These are phyloP conservation scores for Metschnikowia aberdeeniae DNA, from an alignment of 805 yeast genomes.

Conservation along the genomic window DNA sequence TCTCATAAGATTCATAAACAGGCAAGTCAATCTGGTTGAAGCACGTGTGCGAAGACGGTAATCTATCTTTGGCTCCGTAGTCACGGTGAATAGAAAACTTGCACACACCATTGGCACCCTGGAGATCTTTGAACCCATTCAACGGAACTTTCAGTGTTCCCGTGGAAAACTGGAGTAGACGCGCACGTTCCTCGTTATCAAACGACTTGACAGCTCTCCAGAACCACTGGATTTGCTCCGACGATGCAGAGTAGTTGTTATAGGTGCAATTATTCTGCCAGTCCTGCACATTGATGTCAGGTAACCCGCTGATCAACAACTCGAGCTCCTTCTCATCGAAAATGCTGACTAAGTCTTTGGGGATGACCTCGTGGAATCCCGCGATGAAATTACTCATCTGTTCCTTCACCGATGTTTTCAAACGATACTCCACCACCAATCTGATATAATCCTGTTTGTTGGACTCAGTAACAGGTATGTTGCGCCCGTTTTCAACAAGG, in stretches of 20 bases:
- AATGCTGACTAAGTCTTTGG: constrained; percentile 74
- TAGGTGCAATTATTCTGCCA: constrained; percentile 87
- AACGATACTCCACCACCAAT: constrained; percentile 78
- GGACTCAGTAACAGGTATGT: constrained; percentile 82
- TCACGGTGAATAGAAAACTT: constrained; percentile 88
- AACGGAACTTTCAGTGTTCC: constrained; percentile 97
- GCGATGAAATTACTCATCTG: constrained; percentile 80
- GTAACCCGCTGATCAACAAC: constrained; percentile 86
- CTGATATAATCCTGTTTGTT: constrained; percentile 89
- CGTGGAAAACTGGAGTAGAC: constrained; percentile 89
- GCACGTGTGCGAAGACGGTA: constrained; percentile 96
- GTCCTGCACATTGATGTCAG: constrained; percentile 93
- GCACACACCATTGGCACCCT: constrained; percentile 81
- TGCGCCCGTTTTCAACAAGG: constrained; percentile 73
- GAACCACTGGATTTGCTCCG: constrained; percentile 91
- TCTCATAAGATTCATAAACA: constrained; percentile 84
- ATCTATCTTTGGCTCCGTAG: constrained; percentile 76
- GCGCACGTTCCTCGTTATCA: constrained; percentile 91
- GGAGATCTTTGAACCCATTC: constrained; percentile 85
- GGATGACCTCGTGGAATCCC: constrained; percentile 89
- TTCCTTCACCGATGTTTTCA: constrained; percentile 76
- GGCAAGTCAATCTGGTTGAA: constrained; percentile 94
- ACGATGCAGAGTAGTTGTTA: constrained; percentile 74
- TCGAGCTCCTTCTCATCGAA: constrained; percentile 96
- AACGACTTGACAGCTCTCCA: constrained; percentile 97